These are phyloP conservation scores for Pontederia paniculata DNA, from an alignment of 176 grass and related monocot species.

Conservation along the genomic window DNA sequence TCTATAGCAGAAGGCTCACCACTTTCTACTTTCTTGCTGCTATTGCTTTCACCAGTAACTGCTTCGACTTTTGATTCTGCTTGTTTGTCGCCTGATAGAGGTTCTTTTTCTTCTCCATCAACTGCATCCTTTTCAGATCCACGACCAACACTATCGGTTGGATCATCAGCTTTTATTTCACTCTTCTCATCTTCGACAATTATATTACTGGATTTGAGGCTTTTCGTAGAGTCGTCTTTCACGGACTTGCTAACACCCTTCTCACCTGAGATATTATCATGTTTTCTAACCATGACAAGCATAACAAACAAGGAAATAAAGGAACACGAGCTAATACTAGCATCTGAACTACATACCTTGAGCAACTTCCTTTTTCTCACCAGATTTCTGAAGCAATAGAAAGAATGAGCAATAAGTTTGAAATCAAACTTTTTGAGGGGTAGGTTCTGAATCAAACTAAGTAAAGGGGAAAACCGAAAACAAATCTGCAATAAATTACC, in stretches of 20 bases:
- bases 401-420: neutral
- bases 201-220: conserved; percentile 5
- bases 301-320: neutral
- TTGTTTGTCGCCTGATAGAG: conserved; percentile 14
- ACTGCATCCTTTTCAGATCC: conserved; percentile 13
- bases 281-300: neutral
- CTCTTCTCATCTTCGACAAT: conserved; percentile 28
- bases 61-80: conserved; percentile 19
- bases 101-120: conserved; percentile 14
- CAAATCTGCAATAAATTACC: conserved; percentile 25
- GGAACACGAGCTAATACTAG: neutral
- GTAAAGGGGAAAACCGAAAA: no score
- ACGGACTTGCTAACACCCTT: conserved; percentile 7
- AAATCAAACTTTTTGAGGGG: neutral
- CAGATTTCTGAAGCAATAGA: conserved; percentile 44
- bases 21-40: conserved; percentile 15
- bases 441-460: no score
- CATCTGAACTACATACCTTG: conserved; percentile 41
- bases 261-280: conserved; percentile 7
- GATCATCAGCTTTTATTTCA: conserved; percentile 20
- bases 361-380: conserved; percentile 41
- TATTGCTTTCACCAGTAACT: conserved; percentile 3
- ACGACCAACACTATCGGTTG: conserved; percentile 16
- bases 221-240: conserved; percentile 20
- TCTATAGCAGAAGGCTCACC: conserved; percentile 34